A percentile compares a stretch with the other conserved stretches of the same genome.
phyloP scores from a whole-genome alignment of 2,329 filamentous ascomycete genomes.

The Aschersonia sp. region DNA sequence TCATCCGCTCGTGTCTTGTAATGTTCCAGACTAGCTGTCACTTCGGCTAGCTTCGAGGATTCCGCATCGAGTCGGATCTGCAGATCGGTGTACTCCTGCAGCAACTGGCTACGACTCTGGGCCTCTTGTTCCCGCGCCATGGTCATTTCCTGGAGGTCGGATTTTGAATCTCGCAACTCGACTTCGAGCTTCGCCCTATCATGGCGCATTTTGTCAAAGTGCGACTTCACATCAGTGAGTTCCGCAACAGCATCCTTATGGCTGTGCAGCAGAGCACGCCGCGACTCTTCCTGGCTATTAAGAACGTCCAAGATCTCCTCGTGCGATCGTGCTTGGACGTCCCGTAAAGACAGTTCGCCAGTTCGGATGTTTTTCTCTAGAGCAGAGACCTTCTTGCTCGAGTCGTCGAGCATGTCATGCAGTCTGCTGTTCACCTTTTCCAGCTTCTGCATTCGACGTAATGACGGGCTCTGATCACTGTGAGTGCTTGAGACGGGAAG shows the following conservation, averaged over 20 bases:
- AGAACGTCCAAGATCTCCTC: conserved; percentile 88
- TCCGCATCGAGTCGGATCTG: conserved; percentile 89
- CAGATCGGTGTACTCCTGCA: conserved; percentile 85
- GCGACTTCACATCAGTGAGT: conserved; percentile 70
- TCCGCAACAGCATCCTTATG: conserved; percentile 80
- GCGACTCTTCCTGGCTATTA: conserved; percentile 83
- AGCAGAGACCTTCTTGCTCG: conserved; percentile 77
- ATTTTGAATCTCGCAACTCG: conserved; percentile 70
- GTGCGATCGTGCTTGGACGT: conserved; percentile 85
- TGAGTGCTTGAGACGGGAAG: conserved; percentile 48
- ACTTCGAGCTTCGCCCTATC: conserved; percentile 68
- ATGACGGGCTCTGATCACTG: conserved; percentile 68
- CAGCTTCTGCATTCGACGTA: conserved; percentile 74
- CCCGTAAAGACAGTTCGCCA: conserved; percentile 76
- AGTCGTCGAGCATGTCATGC: conserved; percentile 91
- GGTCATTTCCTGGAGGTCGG: conserved; percentile 70
- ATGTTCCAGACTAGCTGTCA: conserved; percentile 67
- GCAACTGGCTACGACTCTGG: conserved; percentile 71
- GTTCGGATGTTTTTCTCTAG: conserved; percentile 77
- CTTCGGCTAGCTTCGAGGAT: conserved; percentile 69
- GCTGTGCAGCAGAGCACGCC: conserved; percentile 64
- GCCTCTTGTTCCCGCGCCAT: conserved; percentile 73
- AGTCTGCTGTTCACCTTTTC: conserved; percentile 84
- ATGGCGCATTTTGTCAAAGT: conserved; percentile 78
- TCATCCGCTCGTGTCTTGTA: conserved; percentile 92